phyloP scores from a whole-genome alignment of 2,329 filamentous ascomycete genomes.

The Nemania sp. region DNA sequence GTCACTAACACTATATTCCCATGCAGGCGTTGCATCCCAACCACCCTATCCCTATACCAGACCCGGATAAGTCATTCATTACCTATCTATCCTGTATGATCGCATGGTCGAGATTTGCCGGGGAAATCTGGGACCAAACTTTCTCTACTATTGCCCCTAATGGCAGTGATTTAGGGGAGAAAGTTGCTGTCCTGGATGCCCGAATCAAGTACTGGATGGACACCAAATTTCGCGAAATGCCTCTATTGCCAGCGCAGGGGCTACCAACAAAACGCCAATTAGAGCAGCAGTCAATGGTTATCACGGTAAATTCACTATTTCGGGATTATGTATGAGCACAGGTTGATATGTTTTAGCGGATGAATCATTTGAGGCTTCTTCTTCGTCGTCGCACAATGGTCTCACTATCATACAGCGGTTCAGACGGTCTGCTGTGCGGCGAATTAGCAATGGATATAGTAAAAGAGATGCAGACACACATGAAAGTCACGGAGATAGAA shows the following conservation, averaged over 20 bases:
- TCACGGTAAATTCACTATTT: not conserved
- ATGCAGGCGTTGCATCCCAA: not conserved
- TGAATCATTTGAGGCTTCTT: not conserved
- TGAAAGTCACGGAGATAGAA: not conserved
- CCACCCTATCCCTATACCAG: not conserved
- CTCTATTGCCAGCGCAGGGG: not conserved
- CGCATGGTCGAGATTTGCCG: not conserved
- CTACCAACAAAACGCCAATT: not conserved
- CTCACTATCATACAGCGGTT: not conserved
- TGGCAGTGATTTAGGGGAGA: not conserved
- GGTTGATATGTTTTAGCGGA: not conserved
- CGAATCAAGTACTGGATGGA: not conserved
- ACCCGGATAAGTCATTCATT: not conserved
- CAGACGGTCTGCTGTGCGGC: not conserved
- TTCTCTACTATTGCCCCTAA: not conserved
- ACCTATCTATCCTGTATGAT: not conserved
- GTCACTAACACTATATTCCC: not conserved
- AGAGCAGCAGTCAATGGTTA: not conserved
- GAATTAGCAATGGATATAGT: constrained; percentile 1
- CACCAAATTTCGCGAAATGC: not conserved
- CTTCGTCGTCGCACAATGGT: not conserved
- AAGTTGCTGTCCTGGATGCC: not conserved
- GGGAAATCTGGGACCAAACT: not conserved
- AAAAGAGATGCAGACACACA: not conserved
- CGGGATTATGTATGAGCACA: not conserved